Percentiles rank a stretch among this genome's conserved stretches.
Evolutionary conservation across 2,329 filamentous ascomycete species (phyloP).

Genomic region (Ambrosiella cleistominuta): DNA sequence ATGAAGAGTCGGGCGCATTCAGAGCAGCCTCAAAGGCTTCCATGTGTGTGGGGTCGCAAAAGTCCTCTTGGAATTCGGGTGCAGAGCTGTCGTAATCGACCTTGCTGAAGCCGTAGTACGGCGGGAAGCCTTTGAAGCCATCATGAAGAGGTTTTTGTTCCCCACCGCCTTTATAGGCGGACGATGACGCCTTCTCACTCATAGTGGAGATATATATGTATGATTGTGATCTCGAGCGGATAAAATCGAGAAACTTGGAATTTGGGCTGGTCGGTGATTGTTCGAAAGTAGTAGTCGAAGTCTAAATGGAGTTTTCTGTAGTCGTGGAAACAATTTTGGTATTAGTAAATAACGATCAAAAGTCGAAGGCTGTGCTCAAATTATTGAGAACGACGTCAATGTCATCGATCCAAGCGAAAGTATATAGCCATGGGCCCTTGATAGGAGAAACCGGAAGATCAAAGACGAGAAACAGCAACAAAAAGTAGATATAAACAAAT

Average conservation of each 20-base stretch:
- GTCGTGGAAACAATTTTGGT: no score
- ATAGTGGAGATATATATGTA: not conserved
- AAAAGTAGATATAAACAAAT: not conserved
- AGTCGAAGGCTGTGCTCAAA: not conserved
- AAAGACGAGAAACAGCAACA: slow-evolving; percentile 1
- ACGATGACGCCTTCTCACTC: not conserved
- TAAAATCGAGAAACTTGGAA: not conserved
- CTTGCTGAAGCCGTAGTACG: slow-evolving; percentile 37
- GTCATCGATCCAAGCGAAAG: not conserved
- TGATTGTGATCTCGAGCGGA: not conserved
- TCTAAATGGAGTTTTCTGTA: no score
- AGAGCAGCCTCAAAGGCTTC: slow-evolving; percentile 66
- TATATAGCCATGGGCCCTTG: slow-evolving; percentile 1
- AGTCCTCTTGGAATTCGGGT: slow-evolving; percentile 67
- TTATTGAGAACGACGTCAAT: not conserved
- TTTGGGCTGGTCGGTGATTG: not conserved
- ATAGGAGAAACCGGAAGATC: not conserved
- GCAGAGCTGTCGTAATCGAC: slow-evolving; percentile 53
- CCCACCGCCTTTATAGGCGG: not conserved
- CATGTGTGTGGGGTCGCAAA: slow-evolving; percentile 55
- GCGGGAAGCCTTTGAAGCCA: slow-evolving; percentile 4
- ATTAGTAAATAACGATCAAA: no score
- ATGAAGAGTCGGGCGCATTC: slow-evolving; percentile 51
- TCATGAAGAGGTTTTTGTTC: not conserved
- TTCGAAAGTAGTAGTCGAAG: no score